These are phyloP conservation scores for Xylaria castorea DNA, from an alignment of 495 filamentous ascomycete genomes.

Conservation along the genomic window DNA sequence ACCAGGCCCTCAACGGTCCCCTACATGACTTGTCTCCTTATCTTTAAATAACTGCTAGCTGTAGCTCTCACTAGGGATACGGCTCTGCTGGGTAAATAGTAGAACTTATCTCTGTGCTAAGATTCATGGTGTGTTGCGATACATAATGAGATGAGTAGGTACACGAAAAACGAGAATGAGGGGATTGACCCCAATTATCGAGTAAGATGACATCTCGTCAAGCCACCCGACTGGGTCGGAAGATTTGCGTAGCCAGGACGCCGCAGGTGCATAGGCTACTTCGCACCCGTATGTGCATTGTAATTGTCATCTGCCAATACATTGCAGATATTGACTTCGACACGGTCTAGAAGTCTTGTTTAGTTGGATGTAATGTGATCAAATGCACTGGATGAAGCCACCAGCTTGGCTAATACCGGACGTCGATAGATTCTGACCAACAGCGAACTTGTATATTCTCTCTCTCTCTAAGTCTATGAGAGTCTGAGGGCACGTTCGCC, in stretches of 20 bases:
- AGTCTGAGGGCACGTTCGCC: conserved; percentile 12
- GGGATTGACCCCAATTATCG: not conserved
- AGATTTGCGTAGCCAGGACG: conserved; percentile 20
- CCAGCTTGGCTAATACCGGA: not conserved
- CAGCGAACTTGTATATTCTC: conserved; percentile 11
- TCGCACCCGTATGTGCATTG: not conserved
- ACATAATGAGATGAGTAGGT: not conserved
- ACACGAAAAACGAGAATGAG: not conserved
- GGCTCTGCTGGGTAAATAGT: not conserved
- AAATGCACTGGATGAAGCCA: conserved; percentile 2
- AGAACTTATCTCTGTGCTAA: not conserved
- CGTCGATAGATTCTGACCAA: conserved; percentile 1
- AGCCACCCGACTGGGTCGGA: conserved; percentile 28
- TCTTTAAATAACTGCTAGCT: not conserved
- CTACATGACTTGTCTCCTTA: not conserved
- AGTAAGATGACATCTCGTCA: conserved; percentile 14
- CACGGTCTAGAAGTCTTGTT: not conserved
- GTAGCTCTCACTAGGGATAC: not conserved
- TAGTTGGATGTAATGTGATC: not conserved
- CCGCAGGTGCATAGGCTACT: conserved; percentile 3
- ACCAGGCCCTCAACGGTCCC: not conserved
- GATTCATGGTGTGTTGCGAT: not conserved
- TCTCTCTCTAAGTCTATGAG: conserved; percentile 21
- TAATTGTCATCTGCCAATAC: conserved; percentile 1
- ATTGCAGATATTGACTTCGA: not conserved